Evolutionary conservation across 1,284 basidiomycete species (phyloP), one percentile per base, ranked within the genome.

Genomic region (Sporisorium reilianum): DNA sequence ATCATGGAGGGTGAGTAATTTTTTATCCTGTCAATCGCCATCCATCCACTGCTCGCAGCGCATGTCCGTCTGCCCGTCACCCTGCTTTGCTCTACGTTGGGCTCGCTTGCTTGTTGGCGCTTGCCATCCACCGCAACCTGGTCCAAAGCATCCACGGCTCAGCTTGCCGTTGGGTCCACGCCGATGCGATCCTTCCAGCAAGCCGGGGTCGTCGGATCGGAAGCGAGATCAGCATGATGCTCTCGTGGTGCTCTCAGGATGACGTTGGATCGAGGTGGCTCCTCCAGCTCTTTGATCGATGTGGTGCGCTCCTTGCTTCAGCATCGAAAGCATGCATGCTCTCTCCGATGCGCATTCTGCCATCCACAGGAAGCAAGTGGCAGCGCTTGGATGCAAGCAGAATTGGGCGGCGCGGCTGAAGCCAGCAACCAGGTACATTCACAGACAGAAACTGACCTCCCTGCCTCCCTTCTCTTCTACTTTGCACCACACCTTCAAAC

Each of bases 1-100:
- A 75, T 30, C 40, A 75, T 75, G 73, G 73, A 75, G 61, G 73
- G 73, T 75, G 60, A 75, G 73, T 75, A 58, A 53, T 12, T 30
- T 12, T 25, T 14, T 40, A 4, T 38, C n/a, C 38, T 40, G 9
- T 28, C 38, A 30, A 16, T 11, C 44, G 42, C 26, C 62, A 48
- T 56, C 55, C 62, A 50, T 56, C 49, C 54, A 20, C 28, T 30
- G n/a, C n/a, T 25, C n/a, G 26, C 34, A 25, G 10, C 23, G 49
- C 34, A 54, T 41, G 36, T 40, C 20, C 26, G 28, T 36, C 53
- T 55, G 38, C 32, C 23, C 38, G 14, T 30, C 28, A 30, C 5
- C 46, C 10, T 8, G n/a, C 45, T 3, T 32, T 25, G 36, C 59
- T 52, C 41, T 45, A 55, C 54, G n/a, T 34, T 26, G 18, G 23